These are phyloP conservation scores for Xylariaceae sp. DNA, from an alignment of 2,329 filamentous ascomycete species.

Conservation along the genomic window DNA sequence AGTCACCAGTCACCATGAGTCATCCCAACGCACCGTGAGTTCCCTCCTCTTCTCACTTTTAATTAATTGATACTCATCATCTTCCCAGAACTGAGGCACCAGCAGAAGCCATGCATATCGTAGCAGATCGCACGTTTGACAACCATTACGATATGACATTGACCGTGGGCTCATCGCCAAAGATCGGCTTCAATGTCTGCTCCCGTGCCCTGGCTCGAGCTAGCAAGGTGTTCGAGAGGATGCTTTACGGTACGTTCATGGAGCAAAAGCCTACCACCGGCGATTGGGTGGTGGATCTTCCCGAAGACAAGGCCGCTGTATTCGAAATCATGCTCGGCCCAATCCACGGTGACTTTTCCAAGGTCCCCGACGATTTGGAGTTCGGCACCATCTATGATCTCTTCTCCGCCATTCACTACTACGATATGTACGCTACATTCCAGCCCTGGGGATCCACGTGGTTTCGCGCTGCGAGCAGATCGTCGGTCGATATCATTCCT, in stretches of 20 bases:
- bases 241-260: not conserved
- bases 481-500: not conserved
- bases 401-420: not conserved
- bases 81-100: not conserved
- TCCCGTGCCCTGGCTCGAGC: not conserved
- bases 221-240: not conserved
- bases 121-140: not conserved
- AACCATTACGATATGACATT: not conserved
- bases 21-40: no score
- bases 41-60: no score
- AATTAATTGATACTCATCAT: not conserved
- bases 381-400: not conserved
- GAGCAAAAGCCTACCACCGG: not conserved
- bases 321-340: not conserved
- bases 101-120: not conserved
- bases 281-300: not conserved
- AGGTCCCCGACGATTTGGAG: not conserved
- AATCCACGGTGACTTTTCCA: not conserved
- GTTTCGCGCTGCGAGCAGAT: no score
- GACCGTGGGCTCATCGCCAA: not conserved
- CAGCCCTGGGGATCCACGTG: not conserved
- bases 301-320: not conserved
- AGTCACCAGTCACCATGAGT: no score
- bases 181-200: not conserved
- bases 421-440: not conserved